Evolutionary conservation across 495 filamentous ascomycete species (phyloP), one percentile per base, ranked within the genome.

Genomic region (Aspergillus mulundensis): DNA sequence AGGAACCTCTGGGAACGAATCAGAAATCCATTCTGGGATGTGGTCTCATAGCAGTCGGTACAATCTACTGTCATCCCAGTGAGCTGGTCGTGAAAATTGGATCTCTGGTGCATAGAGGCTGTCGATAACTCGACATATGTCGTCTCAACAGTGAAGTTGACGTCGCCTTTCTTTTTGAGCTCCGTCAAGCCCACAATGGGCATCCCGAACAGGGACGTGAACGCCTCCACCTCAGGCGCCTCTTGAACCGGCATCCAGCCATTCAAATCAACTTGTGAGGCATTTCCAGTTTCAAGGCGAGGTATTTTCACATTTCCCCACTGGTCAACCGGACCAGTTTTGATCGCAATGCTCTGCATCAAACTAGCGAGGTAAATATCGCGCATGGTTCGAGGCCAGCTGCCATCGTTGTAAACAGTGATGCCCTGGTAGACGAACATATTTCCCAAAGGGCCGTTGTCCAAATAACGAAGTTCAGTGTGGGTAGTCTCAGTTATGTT

Each of bases 301-400:
- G 59, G 59, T 3, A 61, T 57, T 23, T 61, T 61, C 1, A 61
- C 14, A 21, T 61, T 61, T 19, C 19, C 59, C 53, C 53, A 61
- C 30, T 61, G 59, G 39, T 61, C 59, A 16, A 48, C 11, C 1
- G 59, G 40, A 0, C 59, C 49, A 14, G 40, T 25, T 15, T 57
- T 61, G 5, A 23, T 61, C 10, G 40, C 21, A 14, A 21, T 36
- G 6, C 53, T 53, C 32, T 61, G 59, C 59, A 61, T 61, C 18
- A 61, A 32, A 40, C 48, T 48, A 25, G 59, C 54, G 0, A 51
- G 28, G 39, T 57, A 61, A 14, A 57, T 45, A 45, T 61, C 59
- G 12, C 53, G 50, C 54, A 54, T 61, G 10, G 59, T 57, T 18
- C 57, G n/a, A 2, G 59, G 49, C 47, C 50, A 57, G 0, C 15